Base-by-base conservation (phyloP, 768 basidiomycete genomes). In the Kwoniella europaea region DNA sequence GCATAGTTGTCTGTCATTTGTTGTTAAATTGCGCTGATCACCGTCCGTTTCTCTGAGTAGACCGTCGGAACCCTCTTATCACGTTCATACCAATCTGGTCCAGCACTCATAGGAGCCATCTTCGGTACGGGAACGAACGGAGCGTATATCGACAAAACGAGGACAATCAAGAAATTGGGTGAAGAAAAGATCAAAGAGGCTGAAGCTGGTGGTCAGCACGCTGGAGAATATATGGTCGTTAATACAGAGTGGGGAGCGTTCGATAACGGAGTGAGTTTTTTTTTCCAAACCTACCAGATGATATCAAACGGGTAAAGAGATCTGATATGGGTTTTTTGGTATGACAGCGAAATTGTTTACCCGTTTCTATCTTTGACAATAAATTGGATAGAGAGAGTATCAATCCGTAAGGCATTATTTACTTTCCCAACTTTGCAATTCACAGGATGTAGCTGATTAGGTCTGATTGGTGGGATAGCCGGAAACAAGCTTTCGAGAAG, bases 201-300 rank as follows among this genome's bases (percentile, higher is more conserved):
- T 42, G 74, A 76, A 69, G 69, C 74, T 65, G 72, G 86, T 10
- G 85, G 86, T 10, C 86, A 88, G 42, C 76, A 79, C 46, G 84
- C 79, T n/a, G 81, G 83, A 56, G 76, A 83, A 20, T 84, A 88
- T 74, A 99, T 99, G 97, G 88, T 98, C 66, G 89, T 98, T 67
- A 99, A 99, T 85, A 92, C 92, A 7, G 97, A 98, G 85, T 98
- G 96, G 97, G 97, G 97, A 71, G 97, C 89, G 27, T 97, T 98
- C 85, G 92, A 99, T 84, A 98, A 97, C 84, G 88, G 90, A 61
- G 94, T 93, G 82, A 76, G 89, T 84, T 50, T n/a, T 22, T 10
- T 18, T 13, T 6, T 15, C 12, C 55, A 22, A 12, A 54, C 27
- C 53, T 2, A 20, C 15, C 13, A 24, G 1, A 24, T 35, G 16